Conservation (phyloP, 768 basidiomycete genomes). For the Suillus lakei region DNA sequence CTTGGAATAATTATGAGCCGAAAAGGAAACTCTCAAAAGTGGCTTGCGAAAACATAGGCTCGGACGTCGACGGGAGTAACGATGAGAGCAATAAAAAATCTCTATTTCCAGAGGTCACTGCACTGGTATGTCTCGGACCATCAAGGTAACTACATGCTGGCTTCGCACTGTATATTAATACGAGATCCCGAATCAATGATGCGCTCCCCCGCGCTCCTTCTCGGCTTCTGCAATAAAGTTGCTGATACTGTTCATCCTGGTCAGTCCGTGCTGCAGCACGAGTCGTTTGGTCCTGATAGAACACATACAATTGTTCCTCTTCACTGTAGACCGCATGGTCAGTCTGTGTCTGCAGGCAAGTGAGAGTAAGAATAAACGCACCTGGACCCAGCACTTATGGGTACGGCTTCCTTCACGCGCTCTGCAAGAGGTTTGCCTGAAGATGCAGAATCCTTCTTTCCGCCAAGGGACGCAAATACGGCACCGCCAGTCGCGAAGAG, state of each 20-base stretch:
- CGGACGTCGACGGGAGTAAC: not conserved
- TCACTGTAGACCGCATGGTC: slow-evolving; percentile 51
- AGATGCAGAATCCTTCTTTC: slow-evolving; percentile 51
- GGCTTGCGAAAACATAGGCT: not conserved
- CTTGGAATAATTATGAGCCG: not conserved
- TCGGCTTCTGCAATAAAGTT: slow-evolving; percentile 84
- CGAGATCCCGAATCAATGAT: slow-evolving; percentile 24
- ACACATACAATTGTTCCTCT: slow-evolving; percentile 83
- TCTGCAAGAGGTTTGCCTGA: slow-evolving; percentile 50
- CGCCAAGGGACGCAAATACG: slow-evolving; percentile 58
- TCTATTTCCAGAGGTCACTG: slow-evolving; percentile 6
- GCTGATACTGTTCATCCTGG: slow-evolving; percentile 70
- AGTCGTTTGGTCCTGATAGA: slow-evolving; percentile 9
- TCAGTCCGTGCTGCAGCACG: slow-evolving; percentile 42
- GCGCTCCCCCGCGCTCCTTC: slow-evolving; percentile 61
- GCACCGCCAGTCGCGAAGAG: slow-evolving; percentile 62
- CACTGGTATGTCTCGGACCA: slow-evolving; percentile 4
- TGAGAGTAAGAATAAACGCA: slow-evolving; percentile 41
- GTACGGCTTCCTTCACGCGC: slow-evolving; percentile 67
- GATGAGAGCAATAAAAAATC: not conserved
- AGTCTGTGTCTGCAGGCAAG: slow-evolving; percentile 7
- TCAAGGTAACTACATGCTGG: not conserved
- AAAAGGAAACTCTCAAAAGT: slow-evolving; percentile 1
- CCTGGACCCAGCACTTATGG: slow-evolving; percentile 70
- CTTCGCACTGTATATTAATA: not conserved